Base-by-base conservation (phyloP, 2,329 filamentous ascomycete genomes). In the Arthroderma sp. region DNA sequence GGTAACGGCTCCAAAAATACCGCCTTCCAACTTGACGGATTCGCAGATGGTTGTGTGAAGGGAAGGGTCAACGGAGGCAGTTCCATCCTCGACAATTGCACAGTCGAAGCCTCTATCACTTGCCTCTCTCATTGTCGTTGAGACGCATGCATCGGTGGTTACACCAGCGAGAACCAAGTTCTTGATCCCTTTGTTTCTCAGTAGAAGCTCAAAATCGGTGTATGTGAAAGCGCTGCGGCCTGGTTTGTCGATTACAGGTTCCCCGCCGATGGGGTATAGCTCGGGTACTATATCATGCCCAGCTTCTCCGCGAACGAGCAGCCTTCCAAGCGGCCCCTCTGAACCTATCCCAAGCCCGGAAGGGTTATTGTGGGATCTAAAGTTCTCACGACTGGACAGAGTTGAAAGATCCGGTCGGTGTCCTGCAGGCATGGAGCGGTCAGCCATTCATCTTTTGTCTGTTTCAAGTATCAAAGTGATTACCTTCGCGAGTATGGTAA, bases 261-360 rank as follows among this genome's bases (percentile, higher is more conserved):
- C 73, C 2, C 60, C 61, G 1, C 59, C 57, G 10, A 68, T 44
- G 9, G 72, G 73, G 46, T 66, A 67, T 30, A 76, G 57, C 51
- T 79, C 74, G 5, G 67, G 60, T 11, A 79, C 67, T 29, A 71
- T 76, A 39, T 73, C 74, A 53, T 78, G 75, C 1, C 77, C 77
- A 22, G 61, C 53, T 52, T 78, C 72, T 1, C 77, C 76, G 15
- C 75, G 70, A 27, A 80, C 63, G 3, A 80, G 60, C 2, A 79
- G 65, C n/a, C 71, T 69, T 1, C 77, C 76, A 38, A 78, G 57
- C 1, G 75, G 75, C 0, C 76, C 75, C 9, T 49, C 58, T 7
- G 69, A 66, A 3, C 67, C 70, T 38, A 78, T 77, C 0, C 71
- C 70, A n/a, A 73, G 52, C 5, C 67, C 64, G 0, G 66, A 65